Base-by-base conservation (phyloP, 106 monocot species). In the Ottelia alismoides region DNA sequence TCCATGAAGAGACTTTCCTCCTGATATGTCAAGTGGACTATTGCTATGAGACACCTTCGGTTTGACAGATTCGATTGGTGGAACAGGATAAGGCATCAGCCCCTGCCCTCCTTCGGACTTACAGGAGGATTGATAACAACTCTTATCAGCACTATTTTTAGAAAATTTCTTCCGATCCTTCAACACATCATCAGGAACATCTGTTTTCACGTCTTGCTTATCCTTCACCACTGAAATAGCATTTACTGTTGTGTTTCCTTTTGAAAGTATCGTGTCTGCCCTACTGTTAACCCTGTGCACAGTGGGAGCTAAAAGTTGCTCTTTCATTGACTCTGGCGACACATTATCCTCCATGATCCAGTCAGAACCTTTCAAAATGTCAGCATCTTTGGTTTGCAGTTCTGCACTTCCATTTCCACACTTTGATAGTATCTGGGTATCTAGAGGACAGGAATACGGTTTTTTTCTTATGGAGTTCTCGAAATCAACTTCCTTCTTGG, bases 401-500 rank as follows among this genome's bases (percentile, higher is more conserved):
- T n/a, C n/a, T n/a, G n/a, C n/a, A n/a, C n/a, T n/a, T n/a, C n/a
- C n/a, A n/a, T n/a, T n/a, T n/a, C n/a, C n/a, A n/a, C n/a, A n/a
- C n/a, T n/a, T n/a, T n/a, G n/a, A n/a, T n/a, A n/a, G n/a, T n/a
- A n/a, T 43, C 40, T 43, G 40, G 16, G 16, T 7, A 43, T 43
- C 40, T 7, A 43, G 40, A 16, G 16, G 40, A 7, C 16, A 16
- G 16, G 40, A 16, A 43, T 43, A 16, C 16, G 57, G 50, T 10
- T 57, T 49, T 61, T 61, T 14, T 66, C 57, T 25, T 27, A 66
- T 32, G 52, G 31, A 2, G 44, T 7, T 64, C 56, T 70, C 73
- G 43, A 52, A 49, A 16, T 58, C 67, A 55, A 51, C 49, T 61
- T 81, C 72, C 54, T 55, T 72, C 43, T 62, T 77, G 27, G 50